Conservation (phyloP, 202 grass and related monocot genomes). For the Bolboschoenoplectus hybrid region DNA sequence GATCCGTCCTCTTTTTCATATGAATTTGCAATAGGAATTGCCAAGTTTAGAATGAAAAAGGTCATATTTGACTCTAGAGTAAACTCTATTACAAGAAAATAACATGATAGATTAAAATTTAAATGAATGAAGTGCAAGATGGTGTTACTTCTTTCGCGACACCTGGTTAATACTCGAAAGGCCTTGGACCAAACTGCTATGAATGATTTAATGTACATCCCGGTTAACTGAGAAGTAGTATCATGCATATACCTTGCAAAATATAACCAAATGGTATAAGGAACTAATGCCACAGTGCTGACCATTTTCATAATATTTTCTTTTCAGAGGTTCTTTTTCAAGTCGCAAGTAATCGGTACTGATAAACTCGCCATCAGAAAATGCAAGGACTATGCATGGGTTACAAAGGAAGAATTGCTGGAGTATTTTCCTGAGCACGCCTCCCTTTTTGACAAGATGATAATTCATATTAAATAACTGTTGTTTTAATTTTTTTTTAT, state of each 20-base stretch:
- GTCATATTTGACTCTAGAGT: background rate
- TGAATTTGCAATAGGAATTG: background rate
- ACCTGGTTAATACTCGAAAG: background rate
- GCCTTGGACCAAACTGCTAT: background rate
- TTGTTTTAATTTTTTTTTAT: background rate
- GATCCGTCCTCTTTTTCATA: background rate
- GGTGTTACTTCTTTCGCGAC: background rate
- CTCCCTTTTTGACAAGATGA: slow-evolving; percentile 83
- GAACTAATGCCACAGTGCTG: background rate
- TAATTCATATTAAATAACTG: slow-evolving; percentile 76
- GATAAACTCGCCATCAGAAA: slow-evolving; percentile 61
- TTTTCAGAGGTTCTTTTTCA: slow-evolving; percentile 93
- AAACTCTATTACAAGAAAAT: background rate
- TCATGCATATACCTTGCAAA: background rate
- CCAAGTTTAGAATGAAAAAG: background rate
- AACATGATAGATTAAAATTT: background rate
- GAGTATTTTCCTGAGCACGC: slow-evolving; percentile 78
- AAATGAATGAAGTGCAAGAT: background rate
- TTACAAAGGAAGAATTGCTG: slow-evolving; percentile 87
- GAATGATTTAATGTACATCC: background rate
- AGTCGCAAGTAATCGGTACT: slow-evolving; percentile 86
- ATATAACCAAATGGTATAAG: background rate
- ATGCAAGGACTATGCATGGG: slow-evolving; percentile 84
- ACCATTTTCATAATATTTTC: slow-evolving; percentile 22
- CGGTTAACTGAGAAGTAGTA: background rate